Percentiles rank a stretch among this genome's conserved stretches.
Conservation (phyloP, 2,329 filamentous ascomycete genomes). For the Clonostachys solani region DNA sequence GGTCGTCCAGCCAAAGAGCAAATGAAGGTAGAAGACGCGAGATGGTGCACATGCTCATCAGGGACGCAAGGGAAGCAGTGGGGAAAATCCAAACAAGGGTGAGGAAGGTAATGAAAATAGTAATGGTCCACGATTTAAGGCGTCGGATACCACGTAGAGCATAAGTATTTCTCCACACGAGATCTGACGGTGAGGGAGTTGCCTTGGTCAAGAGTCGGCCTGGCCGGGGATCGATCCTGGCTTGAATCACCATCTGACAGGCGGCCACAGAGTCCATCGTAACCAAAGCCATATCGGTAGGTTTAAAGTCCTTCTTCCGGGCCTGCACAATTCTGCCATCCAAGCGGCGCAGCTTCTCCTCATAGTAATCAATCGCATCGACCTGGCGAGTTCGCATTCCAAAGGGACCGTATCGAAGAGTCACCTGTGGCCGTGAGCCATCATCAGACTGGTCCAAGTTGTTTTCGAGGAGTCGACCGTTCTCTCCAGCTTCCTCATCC, state of each 20-base stretch:
- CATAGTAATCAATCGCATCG: slow-evolving; percentile 93
- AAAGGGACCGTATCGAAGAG: slow-evolving; percentile 75
- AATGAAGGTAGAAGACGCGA: slow-evolving; percentile 67
- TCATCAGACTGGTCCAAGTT: slow-evolving; percentile 26
- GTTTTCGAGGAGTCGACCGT: slow-evolving; percentile 54
- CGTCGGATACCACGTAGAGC: slow-evolving; percentile 69
- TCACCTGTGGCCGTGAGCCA: slow-evolving; percentile 59
- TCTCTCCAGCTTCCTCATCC: slow-evolving; percentile 46
- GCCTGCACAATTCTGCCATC: slow-evolving; percentile 71
- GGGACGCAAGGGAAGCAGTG: slow-evolving; percentile 71
- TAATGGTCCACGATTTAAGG: slow-evolving; percentile 78
- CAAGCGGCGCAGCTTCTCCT: slow-evolving; percentile 74
- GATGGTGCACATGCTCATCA: slow-evolving; percentile 80
- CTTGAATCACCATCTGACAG: slow-evolving; percentile 93
- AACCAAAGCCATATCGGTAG: slow-evolving; percentile 86
- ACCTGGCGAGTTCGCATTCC: slow-evolving; percentile 67
- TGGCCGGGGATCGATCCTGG: slow-evolving; percentile 85
- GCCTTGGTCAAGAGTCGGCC: slow-evolving; percentile 80
- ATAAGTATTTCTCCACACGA: slow-evolving; percentile 96
- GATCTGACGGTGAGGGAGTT: slow-evolving; percentile 83
- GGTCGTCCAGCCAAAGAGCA: slow-evolving; percentile 60
- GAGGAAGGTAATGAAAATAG: slow-evolving; percentile 74
- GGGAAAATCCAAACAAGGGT: slow-evolving; percentile 87
- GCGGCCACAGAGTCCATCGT: slow-evolving; percentile 96
- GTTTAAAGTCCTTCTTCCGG: slow-evolving; percentile 69